Conservation (phyloP, 2,329 filamentous ascomycete genomes). For the Penicillium freii region DNA sequence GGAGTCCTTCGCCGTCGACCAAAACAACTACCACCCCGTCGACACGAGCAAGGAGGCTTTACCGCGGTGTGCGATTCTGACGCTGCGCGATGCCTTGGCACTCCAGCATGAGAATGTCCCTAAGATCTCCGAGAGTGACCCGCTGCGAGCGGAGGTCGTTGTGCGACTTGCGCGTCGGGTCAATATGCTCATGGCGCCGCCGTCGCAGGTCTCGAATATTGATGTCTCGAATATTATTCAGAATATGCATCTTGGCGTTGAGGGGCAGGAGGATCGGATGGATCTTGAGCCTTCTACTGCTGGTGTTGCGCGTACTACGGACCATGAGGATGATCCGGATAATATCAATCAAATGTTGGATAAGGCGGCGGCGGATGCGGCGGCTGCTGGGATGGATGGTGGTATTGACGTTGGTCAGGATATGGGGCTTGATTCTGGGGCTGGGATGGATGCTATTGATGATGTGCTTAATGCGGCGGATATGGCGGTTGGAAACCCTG, state of each 20-base stretch:
- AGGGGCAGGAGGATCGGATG: constrained; percentile 32
- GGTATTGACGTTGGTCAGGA: constrained; percentile 22
- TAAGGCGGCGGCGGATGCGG: constrained; percentile 37
- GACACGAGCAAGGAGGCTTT: constrained; percentile 34
- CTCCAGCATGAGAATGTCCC: constrained; percentile 41
- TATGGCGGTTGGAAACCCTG: constrained; percentile 45
- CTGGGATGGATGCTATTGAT: constrained; percentile 42
- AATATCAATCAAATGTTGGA: constrained; percentile 43
- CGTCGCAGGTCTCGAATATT: constrained; percentile 41
- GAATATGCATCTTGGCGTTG: constrained; percentile 42
- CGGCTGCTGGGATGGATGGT: constrained; percentile 35
- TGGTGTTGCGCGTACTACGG: constrained; percentile 14
- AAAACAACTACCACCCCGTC: constrained; percentile 35
- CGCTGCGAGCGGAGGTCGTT: constrained; percentile 44
- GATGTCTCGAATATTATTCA: constrained; percentile 46
- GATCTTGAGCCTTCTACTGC: constrained; percentile 28
- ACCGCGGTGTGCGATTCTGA: constrained; percentile 38
- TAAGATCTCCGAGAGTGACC: constrained; percentile 45
- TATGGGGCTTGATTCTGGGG: constrained; percentile 28
- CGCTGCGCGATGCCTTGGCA: constrained; percentile 43
- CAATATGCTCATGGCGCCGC: constrained; percentile 39
- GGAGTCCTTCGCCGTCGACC: constrained; percentile 42
- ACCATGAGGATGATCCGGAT: constrained; percentile 28
- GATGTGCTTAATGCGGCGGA: constrained; percentile 46
- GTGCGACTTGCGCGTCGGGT: constrained; percentile 49